A percentile compares a stretch with the other conserved stretches of the same genome.
phyloP scores from a whole-genome alignment of 495 filamentous ascomycete species.

The Talaromyces ruber region DNA sequence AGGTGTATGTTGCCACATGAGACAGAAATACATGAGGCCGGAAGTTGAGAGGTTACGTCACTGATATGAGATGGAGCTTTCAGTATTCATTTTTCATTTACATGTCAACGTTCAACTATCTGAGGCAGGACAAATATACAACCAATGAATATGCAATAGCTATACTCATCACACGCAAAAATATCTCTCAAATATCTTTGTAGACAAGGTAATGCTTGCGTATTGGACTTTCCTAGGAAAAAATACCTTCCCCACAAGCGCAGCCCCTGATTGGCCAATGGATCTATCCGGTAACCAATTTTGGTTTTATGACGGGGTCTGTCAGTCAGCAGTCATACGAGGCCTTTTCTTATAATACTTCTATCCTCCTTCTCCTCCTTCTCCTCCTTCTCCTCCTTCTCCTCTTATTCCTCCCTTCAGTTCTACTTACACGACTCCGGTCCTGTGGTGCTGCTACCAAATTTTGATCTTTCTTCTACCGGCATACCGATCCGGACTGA shows the following conservation, averaged over 20 bases:
- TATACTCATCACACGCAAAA: neutral
- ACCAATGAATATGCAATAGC: neutral
- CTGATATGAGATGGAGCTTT: neutral
- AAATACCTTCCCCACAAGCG: neutral
- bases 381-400: neutral
- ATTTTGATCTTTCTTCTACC: neutral
- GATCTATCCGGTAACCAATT: neutral
- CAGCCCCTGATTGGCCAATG: neutral
- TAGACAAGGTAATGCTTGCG: neutral
- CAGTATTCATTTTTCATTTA: no score
- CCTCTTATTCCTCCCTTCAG: neutral
- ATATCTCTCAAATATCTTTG: neutral
- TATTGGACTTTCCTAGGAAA: neutral
- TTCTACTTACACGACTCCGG: neutral
- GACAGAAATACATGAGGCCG: neutral
- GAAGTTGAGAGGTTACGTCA: neutral
- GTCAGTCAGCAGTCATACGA: neutral
- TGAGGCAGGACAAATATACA: neutral
- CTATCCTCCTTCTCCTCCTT: neutral
- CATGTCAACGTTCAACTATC: neutral
- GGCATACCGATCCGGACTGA: neutral
- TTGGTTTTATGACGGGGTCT: neutral
- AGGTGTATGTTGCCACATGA: neutral
- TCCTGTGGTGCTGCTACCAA: neutral
- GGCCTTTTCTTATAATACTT: neutral